Conservation (phyloP, 805 yeast species). For the Candida quercuum region DNA sequence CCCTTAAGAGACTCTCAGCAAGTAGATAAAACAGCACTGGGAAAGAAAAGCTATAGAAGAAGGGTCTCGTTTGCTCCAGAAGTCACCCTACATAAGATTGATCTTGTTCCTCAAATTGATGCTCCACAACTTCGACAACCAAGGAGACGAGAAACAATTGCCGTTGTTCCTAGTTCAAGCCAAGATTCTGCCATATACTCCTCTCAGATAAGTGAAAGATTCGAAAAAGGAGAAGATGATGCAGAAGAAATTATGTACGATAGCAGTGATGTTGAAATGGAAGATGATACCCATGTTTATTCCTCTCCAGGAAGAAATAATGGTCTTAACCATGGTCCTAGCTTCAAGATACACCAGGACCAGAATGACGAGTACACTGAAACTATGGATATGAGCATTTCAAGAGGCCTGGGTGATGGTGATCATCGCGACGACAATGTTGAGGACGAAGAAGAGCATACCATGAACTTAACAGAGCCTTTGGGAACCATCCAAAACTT, state of each 20-base stretch:
- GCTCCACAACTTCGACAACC: constrained; percentile 16
- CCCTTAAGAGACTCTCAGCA: constrained; percentile 13
- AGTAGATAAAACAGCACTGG: constrained; percentile 2
- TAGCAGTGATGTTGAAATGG: constrained; percentile 25
- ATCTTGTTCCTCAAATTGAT: constrained; percentile 11
- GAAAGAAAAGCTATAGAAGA: constrained; percentile 17
- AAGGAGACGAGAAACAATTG: constrained; percentile 24
- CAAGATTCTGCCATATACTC: constrained; percentile 6
- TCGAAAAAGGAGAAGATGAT: neutral
- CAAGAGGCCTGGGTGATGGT: constrained; percentile 7
- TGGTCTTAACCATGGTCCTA: constrained; percentile 1
- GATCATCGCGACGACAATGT: too few relatives aligned
- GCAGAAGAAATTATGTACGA: constrained; percentile 16
- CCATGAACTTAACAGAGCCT: constrained; percentile 24
- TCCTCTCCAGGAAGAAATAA: constrained; percentile 16
- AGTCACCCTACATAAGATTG: constrained; percentile 25
- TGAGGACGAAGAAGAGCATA: constrained; percentile 12
- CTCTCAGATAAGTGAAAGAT: constrained; percentile 1
- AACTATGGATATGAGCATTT: constrained; percentile 17
- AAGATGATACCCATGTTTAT: constrained; percentile 18
- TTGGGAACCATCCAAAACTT: constrained; percentile 17
- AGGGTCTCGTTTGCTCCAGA: constrained; percentile 27
- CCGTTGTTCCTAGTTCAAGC: constrained; percentile 13
- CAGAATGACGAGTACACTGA: constrained; percentile 11
- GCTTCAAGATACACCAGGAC: constrained; percentile 18